phyloP scores from a whole-genome alignment of 164 flowering plant genomes.

The Magnolia officinalis region DNA sequence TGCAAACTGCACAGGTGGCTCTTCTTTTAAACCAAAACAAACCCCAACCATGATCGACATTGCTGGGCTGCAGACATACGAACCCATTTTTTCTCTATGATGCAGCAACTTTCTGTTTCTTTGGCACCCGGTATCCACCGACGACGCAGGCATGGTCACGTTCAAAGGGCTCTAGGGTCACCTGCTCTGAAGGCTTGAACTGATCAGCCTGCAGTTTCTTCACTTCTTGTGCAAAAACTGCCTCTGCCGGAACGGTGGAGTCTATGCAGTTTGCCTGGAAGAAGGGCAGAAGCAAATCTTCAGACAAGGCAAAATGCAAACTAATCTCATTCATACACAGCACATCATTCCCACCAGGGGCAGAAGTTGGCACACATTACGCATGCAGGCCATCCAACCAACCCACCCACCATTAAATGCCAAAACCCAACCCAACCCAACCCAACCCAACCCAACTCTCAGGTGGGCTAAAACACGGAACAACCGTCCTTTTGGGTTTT shows the following conservation, averaged over 20 bases:
- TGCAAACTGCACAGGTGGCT: no score
- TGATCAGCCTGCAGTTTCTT: conserved; percentile 81
- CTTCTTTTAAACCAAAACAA: no score
- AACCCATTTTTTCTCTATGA: background rate
- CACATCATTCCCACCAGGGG: no score
- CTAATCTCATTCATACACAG: no score
- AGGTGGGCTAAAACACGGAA: no score
- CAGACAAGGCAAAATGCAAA: background rate
- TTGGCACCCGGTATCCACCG: conserved; percentile 79
- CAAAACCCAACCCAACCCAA: no score
- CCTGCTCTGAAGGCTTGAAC: conserved; percentile 79
- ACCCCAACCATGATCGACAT: background rate
- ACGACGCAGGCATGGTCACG: conserved; percentile 99
- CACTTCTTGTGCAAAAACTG: conserved; percentile 82
- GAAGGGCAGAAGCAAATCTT: background rate
- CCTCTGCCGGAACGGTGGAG: conserved; percentile 83
- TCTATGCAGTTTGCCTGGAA: conserved; percentile 90
- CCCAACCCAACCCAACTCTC: no score
- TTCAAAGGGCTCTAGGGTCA: conserved; percentile 89
- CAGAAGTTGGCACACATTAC: no score
- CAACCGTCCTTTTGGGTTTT: no score
- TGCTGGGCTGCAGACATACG: background rate
- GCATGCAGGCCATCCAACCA: no score
- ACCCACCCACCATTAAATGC: no score
- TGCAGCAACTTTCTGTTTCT: conserved; percentile 58